These are phyloP conservation scores for Plasmodium gallinaceum DNA, from an alignment of 169 alveolate species.

Conservation along the genomic window DNA sequence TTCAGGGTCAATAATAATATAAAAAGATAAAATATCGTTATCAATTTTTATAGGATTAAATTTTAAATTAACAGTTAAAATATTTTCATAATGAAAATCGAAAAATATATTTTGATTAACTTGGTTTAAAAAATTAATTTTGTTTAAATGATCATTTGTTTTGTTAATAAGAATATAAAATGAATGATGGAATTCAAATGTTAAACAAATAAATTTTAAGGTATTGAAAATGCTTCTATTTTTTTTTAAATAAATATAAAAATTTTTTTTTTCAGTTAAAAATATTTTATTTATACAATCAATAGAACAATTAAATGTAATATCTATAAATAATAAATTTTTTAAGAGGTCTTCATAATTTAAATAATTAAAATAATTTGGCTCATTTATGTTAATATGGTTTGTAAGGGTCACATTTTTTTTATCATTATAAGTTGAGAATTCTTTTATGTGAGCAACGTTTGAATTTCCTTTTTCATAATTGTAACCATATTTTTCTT, in stretches of 20 bases:
- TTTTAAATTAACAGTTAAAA: slow-evolving; percentile 26
- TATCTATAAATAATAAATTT: slow-evolving; percentile 24
- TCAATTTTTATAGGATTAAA: slow-evolving; percentile 11
- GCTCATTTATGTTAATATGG: not conserved
- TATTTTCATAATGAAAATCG: slow-evolving; percentile 27
- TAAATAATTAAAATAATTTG: not conserved
- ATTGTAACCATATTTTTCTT: not conserved
- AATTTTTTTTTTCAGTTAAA: slow-evolving; percentile 46
- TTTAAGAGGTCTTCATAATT: slow-evolving; percentile 6
- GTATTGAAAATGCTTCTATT: slow-evolving; percentile 51
- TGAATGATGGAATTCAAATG: slow-evolving; percentile 67
- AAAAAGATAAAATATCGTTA: slow-evolving; percentile 31
- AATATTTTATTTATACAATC: slow-evolving; percentile 46
- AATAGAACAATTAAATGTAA: slow-evolving; percentile 31
- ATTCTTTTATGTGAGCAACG: not conserved
- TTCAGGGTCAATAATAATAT: slow-evolving; percentile 42
- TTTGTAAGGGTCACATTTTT: not conserved
- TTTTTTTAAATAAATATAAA: slow-evolving; percentile 40
- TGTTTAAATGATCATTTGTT: slow-evolving; percentile 51
- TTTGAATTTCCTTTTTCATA: not conserved
- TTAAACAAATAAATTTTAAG: slow-evolving; percentile 27
- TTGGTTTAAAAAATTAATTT: slow-evolving; percentile 38
- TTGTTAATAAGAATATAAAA: slow-evolving; percentile 35
- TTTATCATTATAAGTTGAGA: not conserved
- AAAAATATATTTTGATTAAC: not conserved